Evolutionary conservation across 2,329 filamentous ascomycete genomes (phyloP).

Genomic region (Eutypa lata): DNA sequence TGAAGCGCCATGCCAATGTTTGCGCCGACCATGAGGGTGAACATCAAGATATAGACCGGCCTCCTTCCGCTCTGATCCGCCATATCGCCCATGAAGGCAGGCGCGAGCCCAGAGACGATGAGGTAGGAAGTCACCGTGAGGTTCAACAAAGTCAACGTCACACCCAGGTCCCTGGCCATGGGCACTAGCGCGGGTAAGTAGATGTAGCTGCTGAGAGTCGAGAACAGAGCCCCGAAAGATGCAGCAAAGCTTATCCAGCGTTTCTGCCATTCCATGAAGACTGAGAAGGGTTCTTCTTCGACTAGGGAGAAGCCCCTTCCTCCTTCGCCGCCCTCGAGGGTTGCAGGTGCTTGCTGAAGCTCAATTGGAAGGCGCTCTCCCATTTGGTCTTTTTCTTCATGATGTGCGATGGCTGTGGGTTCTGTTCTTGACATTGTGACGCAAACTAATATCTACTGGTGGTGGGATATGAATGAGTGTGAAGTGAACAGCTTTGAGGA

Average conservation of each 20-base stretch:
- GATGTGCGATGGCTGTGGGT: too few species aligned
- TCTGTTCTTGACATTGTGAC: too few species aligned
- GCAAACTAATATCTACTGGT: too few species aligned
- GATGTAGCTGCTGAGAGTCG: constrained; percentile 10
- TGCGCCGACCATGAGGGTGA: constrained; percentile 50
- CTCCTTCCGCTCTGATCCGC: constrained; percentile 55
- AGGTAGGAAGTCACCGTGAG: constrained; percentile 43
- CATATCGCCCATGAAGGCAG: constrained; percentile 55
- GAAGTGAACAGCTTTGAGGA: too few species aligned
- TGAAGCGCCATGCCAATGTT: constrained; percentile 55
- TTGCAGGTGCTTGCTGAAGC: too few species aligned
- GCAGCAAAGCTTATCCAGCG: constrained; percentile 1
- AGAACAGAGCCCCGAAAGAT: constrained; percentile 4
- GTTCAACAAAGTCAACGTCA: constrained; percentile 41
- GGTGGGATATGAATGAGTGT: too few species aligned
- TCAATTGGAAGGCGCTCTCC: too few species aligned
- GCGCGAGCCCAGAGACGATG: constrained; percentile 55
- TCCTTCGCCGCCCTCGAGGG: too few species aligned
- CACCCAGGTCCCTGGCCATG: constrained; percentile 36
- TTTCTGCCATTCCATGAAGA: not conserved
- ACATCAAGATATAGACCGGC: constrained; percentile 53
- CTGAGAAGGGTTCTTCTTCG: too few species aligned
- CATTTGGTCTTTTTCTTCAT: too few species aligned
- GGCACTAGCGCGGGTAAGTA: constrained; percentile 41
- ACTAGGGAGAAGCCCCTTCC: too few species aligned